Conservation (phyloP, 2,329 filamentous ascomycete species). For the Fusarium palustre region DNA sequence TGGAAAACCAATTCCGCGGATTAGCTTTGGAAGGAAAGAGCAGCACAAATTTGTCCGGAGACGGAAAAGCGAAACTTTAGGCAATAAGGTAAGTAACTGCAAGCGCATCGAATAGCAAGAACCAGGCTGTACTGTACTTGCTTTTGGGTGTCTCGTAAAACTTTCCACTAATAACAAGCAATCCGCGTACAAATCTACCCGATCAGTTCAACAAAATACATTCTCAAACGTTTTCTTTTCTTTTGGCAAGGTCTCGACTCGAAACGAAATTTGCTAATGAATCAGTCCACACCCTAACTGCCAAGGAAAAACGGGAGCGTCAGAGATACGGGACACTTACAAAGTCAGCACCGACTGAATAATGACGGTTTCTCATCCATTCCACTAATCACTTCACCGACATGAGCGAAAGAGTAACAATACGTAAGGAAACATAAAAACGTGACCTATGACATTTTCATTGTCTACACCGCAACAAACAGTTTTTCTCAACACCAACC, state of each 20-base stretch:
- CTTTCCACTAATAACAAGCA: background rate
- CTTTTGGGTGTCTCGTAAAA: background rate
- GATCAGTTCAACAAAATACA: background rate
- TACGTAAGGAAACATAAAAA: background rate
- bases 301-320: background rate
- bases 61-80: slow-evolving; percentile 28
- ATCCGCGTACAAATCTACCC: background rate
- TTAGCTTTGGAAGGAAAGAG: background rate
- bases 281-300: background rate
- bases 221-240: background rate
- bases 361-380: slow-evolving; percentile 15
- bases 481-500: background rate
- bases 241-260: slow-evolving; percentile 6
- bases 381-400: slow-evolving; percentile 7
- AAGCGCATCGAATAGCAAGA: slow-evolving; percentile 6
- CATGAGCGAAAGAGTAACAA: background rate
- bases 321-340: slow-evolving; percentile 7
- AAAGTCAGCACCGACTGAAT: background rate
- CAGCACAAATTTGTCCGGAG: slow-evolving; percentile 23
- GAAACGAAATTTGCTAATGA: background rate
- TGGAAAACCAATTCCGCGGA: background rate
- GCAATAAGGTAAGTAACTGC: background rate
- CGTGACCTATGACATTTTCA: background rate
- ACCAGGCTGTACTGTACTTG: background rate
- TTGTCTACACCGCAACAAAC: slow-evolving; percentile 19